phyloP scores from a whole-genome alignment of 306 rosid species.

The Acmispon strigosus region DNA sequence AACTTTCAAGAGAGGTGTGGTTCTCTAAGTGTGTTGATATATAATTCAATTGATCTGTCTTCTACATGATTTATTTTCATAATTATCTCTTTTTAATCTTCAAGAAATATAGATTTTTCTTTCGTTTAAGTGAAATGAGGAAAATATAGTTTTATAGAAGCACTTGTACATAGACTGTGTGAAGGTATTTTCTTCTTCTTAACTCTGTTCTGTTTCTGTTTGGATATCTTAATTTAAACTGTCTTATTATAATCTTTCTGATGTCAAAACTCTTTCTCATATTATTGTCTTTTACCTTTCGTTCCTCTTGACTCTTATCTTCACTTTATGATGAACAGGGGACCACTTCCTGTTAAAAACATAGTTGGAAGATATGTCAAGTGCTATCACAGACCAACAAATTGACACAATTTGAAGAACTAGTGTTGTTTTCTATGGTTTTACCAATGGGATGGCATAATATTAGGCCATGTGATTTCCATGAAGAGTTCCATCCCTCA shows the following conservation, averaged over 20 bases:
- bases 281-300: not conserved
- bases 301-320: not conserved
- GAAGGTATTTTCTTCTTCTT: not conserved
- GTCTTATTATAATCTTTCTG: not conserved
- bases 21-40: not conserved
- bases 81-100: not conserved
- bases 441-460: not conserved
- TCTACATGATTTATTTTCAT: not conserved
- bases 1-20: not conserved
- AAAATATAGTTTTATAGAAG: not conserved
- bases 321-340: conserved; percentile 29
- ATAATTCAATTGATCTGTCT: not conserved
- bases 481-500: not conserved
- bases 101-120: not conserved
- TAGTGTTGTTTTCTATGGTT: conserved; percentile 2
- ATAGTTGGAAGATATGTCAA: conserved; percentile 35
- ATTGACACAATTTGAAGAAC: conserved; percentile 25
- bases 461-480: not conserved
- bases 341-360: conserved; percentile 40
- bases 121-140: not conserved
- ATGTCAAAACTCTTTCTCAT: not conserved
- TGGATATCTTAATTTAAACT: not conserved
- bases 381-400: conserved; percentile 33
- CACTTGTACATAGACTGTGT: not conserved
- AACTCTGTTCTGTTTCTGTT: not conserved